Conservation (phyloP, 73 alveolate genomes). For the Blepharisma stoltei region DNA sequence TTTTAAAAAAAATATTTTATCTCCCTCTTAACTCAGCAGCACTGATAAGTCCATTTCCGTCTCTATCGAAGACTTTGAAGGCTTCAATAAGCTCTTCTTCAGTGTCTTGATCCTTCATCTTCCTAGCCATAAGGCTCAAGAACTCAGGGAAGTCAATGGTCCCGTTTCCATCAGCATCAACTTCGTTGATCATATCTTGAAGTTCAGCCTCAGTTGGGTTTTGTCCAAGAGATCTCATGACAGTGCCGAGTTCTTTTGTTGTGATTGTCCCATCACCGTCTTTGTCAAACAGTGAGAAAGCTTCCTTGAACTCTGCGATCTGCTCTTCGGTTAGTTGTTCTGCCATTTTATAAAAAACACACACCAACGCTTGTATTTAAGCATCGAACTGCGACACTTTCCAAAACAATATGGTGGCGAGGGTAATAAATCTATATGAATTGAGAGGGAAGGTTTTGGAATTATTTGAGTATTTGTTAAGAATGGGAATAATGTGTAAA, state of each 20-base stretch:
- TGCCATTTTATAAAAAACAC: slow-evolving; percentile 50
- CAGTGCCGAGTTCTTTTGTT: slow-evolving; percentile 93
- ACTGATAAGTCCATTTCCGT: slow-evolving; percentile 87
- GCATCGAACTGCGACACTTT: slow-evolving; percentile 2
- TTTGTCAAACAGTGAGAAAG: slow-evolving; percentile 93
- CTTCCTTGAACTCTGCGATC: slow-evolving; percentile 93
- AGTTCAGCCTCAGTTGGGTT: slow-evolving; percentile 95
- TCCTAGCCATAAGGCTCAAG: slow-evolving; percentile 95
- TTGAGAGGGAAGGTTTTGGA: no score
- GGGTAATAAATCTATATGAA: no score
- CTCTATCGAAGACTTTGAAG: slow-evolving; percentile 98
- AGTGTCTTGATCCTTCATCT: slow-evolving; percentile 96
- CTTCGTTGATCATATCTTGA: slow-evolving; percentile 85
- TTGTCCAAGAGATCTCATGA: slow-evolving; percentile 96
- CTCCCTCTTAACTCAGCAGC: slow-evolving; percentile 84
- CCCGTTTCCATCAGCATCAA: slow-evolving; percentile 97
- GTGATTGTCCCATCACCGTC: slow-evolving; percentile 97
- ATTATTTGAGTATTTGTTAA: no score
- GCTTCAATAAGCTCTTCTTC: slow-evolving; percentile 99
- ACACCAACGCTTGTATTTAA: neutral
- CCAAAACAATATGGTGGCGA: slow-evolving; percentile 20
- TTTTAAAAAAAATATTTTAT: no score
- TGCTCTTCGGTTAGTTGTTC: slow-evolving; percentile 84
- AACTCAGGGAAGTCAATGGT: slow-evolving; percentile 97
- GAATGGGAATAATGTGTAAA: no score